Percentiles rank a stretch among this genome's conserved stretches.
Conservation (phyloP, 805 yeast species). For the Isabelozyma pseudorhagii region DNA sequence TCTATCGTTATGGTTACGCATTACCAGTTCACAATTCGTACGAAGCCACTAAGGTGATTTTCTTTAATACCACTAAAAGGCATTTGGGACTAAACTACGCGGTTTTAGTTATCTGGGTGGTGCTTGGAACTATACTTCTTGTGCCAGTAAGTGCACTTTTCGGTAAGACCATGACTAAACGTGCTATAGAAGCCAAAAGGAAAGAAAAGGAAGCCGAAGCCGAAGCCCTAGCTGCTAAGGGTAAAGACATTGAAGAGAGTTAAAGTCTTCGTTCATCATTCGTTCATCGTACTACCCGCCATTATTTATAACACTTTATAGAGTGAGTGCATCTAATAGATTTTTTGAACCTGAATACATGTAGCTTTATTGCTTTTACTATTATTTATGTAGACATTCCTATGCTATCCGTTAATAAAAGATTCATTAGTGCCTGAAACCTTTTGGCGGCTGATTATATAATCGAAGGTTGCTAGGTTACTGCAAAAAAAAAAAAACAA, state of each 20-base stretch:
- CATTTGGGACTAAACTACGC: slow-evolving; percentile 60
- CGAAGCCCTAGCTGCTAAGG: not conserved
- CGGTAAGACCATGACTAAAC: slow-evolving; percentile 28
- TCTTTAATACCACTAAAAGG: slow-evolving; percentile 56
- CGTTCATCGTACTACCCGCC: no score
- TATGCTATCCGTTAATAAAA: no score
- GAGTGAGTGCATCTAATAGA: no score
- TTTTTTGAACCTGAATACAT: no score
- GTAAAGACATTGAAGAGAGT: not conserved
- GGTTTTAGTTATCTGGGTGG: slow-evolving; percentile 59
- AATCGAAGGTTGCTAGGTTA: not conserved
- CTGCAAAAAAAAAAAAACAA: not conserved
- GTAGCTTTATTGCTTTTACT: no score
- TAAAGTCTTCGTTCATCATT: no score
- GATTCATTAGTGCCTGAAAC: no score
- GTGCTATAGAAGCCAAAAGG: slow-evolving; percentile 18
- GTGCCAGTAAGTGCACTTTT: slow-evolving; percentile 46
- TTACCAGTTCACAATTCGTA: slow-evolving; percentile 67
- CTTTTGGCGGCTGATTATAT: not conserved
- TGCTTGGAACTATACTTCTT: slow-evolving; percentile 39
- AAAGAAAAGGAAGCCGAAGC: not conserved
- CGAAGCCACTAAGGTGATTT: slow-evolving; percentile 57
- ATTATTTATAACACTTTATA: no score
- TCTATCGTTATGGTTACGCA: slow-evolving; percentile 64
- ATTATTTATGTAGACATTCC: no score